These are phyloP conservation scores for Herpotrichia juniperi DNA, from an alignment of 2,329 filamentous ascomycete species.

Conservation along the genomic window DNA sequence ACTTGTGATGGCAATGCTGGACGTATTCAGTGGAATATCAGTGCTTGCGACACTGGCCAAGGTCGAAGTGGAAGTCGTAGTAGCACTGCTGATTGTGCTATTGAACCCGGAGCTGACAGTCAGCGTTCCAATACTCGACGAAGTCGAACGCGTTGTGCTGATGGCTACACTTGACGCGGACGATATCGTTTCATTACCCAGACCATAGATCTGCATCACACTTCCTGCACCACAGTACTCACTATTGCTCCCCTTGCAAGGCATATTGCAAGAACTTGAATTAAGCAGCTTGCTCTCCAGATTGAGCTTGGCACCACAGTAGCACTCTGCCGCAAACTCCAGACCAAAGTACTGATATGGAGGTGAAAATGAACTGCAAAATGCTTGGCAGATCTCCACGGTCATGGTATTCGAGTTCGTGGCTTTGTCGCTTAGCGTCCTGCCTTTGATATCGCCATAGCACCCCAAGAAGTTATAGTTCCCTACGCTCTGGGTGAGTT, in stretches of 20 bases:
- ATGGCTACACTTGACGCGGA: background rate
- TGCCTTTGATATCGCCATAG: slow-evolving; percentile 16
- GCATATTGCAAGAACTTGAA: slow-evolving; percentile 11
- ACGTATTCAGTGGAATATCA: too few relatives aligned
- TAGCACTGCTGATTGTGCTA: too few relatives aligned
- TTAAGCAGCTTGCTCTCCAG: slow-evolving; percentile 3
- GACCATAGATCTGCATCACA: slow-evolving; percentile 15
- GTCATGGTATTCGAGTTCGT: slow-evolving; percentile 15
- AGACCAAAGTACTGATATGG: slow-evolving; percentile 36
- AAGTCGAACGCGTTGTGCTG: background rate
- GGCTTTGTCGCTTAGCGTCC: slow-evolving; percentile 12
- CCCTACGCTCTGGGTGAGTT: slow-evolving; percentile 17
- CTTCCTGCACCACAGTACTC: slow-evolving; percentile 18
- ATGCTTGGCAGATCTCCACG: slow-evolving; percentile 29
- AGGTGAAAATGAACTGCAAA: slow-evolving; percentile 18
- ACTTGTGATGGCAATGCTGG: too few relatives aligned
- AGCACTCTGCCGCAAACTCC: slow-evolving; percentile 35
- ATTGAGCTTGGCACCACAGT: slow-evolving; percentile 14
- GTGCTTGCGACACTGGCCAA: too few relatives aligned
- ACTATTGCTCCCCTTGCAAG: slow-evolving; percentile 14
- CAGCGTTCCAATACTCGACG: background rate
- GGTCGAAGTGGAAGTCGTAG: too few relatives aligned
- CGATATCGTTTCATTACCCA: background rate
- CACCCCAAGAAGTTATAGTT: slow-evolving; percentile 17
- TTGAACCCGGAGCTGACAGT: too few relatives aligned